A percentile compares a stretch with the other conserved stretches of the same genome.
Evolutionary conservation across 2,329 filamentous ascomycete genomes (phyloP).

Genomic region (Xylaria polymorpha): DNA sequence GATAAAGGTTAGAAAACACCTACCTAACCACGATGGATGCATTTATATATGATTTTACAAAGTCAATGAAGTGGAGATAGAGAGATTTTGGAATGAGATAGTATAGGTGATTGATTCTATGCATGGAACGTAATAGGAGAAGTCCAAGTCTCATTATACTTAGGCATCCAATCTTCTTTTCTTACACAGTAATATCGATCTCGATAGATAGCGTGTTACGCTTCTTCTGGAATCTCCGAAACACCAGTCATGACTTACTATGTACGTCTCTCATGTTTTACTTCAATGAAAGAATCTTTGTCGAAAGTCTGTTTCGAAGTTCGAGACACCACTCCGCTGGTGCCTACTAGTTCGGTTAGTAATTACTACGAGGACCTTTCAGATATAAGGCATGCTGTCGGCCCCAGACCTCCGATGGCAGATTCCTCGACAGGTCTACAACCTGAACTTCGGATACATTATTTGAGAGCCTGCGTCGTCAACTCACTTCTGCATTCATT

Average conservation of each 20-base stretch:
- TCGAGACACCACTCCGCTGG: neutral
- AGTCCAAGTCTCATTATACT: neutral
- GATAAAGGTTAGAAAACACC: neutral
- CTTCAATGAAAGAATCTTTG: neutral
- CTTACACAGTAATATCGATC: neutral
- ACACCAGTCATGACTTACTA: neutral
- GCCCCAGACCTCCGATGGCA: neutral
- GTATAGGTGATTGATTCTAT: neutral
- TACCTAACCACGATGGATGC: neutral
- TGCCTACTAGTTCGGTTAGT: neutral
- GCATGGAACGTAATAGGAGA: neutral
- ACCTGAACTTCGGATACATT: neutral
- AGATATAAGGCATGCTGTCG: conserved; percentile 1
- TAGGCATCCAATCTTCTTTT: neutral
- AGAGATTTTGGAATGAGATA: neutral
- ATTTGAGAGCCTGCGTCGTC: neutral
- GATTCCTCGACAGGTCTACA: neutral
- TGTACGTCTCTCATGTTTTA: neutral
- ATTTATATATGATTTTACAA: neutral
- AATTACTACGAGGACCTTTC: neutral
- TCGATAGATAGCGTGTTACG: neutral
- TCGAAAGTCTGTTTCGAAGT: neutral
- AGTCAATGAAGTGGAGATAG: neutral
- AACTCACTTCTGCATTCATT: neutral
- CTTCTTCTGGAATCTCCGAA: neutral